These are phyloP conservation scores for Roridomyces roridus DNA, from an alignment of 768 basidiomycete genomes.

Conservation along the genomic window DNA sequence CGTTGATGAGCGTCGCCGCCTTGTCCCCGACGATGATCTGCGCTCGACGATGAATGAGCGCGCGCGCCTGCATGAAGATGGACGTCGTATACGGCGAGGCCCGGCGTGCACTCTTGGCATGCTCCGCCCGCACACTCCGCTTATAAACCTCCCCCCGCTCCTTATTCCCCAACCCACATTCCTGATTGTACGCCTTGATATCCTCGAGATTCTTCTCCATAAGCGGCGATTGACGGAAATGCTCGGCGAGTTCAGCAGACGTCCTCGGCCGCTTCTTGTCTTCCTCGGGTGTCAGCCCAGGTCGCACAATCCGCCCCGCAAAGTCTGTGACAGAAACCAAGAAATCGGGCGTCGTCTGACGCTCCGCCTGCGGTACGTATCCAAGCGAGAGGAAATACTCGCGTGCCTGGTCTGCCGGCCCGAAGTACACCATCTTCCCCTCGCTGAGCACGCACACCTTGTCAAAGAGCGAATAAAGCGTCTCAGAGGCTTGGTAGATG, in stretches of 20 bases:
- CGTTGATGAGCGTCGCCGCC: constrained; percentile 41
- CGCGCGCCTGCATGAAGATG: constrained; percentile 51
- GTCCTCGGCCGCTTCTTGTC: constrained; percentile 47
- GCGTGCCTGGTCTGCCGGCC: constrained; percentile 66
- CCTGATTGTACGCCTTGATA: constrained; percentile 48
- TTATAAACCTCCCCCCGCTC: constrained; percentile 50
- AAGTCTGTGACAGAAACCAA: constrained; percentile 67
- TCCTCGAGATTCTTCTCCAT: constrained; percentile 51
- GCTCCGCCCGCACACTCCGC: constrained; percentile 55
- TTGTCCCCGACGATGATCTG: constrained; percentile 52
- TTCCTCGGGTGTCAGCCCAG: constrained; percentile 42
- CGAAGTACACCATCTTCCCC: constrained; percentile 78
- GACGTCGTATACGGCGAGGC: constrained; percentile 46
- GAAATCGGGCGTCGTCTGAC: constrained; percentile 73
- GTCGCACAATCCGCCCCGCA: constrained; percentile 56
- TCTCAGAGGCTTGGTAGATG: constrained; percentile 83
- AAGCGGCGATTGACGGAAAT: constrained; percentile 48
- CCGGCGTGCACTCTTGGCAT: constrained; percentile 46
- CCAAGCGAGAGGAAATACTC: constrained; percentile 62
- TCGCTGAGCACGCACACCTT: constrained; percentile 83
- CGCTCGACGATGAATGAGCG: constrained; percentile 49
- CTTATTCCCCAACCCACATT: constrained; percentile 48
- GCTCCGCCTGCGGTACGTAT: constrained; percentile 58
- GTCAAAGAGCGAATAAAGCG: constrained; percentile 61
- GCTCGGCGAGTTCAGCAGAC: constrained; percentile 60